Conservation (phyloP, 306 rosid genomes). For the Cucurbita maxima region DNA sequence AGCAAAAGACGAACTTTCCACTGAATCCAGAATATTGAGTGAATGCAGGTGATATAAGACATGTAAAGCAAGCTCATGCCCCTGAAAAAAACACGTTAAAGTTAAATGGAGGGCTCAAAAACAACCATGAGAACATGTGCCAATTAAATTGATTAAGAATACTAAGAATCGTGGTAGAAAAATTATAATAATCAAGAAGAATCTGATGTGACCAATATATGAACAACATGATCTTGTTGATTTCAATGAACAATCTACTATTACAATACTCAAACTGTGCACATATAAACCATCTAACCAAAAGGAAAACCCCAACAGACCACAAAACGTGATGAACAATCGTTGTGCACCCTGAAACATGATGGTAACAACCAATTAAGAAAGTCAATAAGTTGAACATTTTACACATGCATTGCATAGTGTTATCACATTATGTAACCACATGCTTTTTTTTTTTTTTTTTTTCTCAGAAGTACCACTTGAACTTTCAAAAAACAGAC, state of each 20-base stretch:
- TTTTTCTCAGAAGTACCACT: neutral
- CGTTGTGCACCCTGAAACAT: neutral
- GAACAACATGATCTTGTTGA: neutral
- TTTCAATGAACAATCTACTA: constrained; percentile 4
- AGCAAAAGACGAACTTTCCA: constrained; percentile 33
- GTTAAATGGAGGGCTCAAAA: neutral
- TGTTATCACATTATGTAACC: neutral
- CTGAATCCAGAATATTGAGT: constrained; percentile 38
- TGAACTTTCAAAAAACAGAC: neutral
- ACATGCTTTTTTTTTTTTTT: neutral
- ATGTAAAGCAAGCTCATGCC: constrained; percentile 84
- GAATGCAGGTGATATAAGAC: constrained; percentile 75
- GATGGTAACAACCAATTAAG: neutral
- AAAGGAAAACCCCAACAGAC: neutral
- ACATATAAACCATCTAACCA: neutral
- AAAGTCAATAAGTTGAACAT: neutral
- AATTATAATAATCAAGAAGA: neutral
- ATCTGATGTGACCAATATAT: neutral
- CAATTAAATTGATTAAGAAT: neutral
- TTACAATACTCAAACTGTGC: neutral
- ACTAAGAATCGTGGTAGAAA: neutral
- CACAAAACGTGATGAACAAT: neutral
- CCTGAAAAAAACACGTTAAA: constrained; percentile 40
- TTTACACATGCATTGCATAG: neutral
- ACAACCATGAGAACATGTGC: neutral